Conservation (phyloP, 2,329 filamentous ascomycete species). For the Cadophora sp. region DNA sequence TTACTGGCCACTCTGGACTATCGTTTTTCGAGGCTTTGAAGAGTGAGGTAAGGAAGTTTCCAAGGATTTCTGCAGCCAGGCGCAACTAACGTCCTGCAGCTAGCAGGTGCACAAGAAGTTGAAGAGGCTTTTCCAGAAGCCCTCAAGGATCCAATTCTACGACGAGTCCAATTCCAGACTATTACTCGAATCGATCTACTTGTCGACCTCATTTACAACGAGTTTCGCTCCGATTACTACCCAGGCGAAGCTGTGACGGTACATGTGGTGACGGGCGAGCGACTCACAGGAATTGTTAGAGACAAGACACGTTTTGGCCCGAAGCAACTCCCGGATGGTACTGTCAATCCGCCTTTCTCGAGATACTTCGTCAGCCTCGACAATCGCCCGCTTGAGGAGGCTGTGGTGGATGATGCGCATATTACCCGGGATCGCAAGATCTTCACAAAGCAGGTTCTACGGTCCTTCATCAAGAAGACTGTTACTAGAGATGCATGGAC, state of each 20-base stretch:
- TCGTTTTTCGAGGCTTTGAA: conserved; percentile 92
- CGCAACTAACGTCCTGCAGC: conserved; percentile 55
- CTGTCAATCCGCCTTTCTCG: conserved; percentile 72
- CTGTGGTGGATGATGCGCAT: conserved; percentile 80
- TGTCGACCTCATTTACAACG: conserved; percentile 71
- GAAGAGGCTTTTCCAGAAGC: conserved; percentile 91
- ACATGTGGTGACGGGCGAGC: conserved; percentile 70
- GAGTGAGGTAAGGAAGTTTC: conserved; percentile 74
- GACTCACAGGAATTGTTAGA: conserved; percentile 75
- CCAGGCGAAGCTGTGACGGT: conserved; percentile 86
- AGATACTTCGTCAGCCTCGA: conserved; percentile 82
- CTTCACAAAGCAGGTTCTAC: conserved; percentile 93
- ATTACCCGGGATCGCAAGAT: conserved; percentile 87
- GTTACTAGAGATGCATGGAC: conserved; percentile 92
- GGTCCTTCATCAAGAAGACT: conserved; percentile 94
- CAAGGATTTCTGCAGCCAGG: conserved; percentile 14
- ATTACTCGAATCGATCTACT: conserved; percentile 87
- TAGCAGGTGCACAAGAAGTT: conserved; percentile 83
- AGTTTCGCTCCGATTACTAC: conserved; percentile 90
- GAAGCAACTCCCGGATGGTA: conserved; percentile 70
- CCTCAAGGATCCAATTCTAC: conserved; percentile 87
- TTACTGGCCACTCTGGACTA: conserved; percentile 89
- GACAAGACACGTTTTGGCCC: conserved; percentile 83
- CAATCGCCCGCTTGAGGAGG: conserved; percentile 72
- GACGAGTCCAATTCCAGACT: conserved; percentile 89